phyloP scores from a whole-genome alignment of 2,329 filamentous ascomycete species.

The Clonostachys sp. region DNA sequence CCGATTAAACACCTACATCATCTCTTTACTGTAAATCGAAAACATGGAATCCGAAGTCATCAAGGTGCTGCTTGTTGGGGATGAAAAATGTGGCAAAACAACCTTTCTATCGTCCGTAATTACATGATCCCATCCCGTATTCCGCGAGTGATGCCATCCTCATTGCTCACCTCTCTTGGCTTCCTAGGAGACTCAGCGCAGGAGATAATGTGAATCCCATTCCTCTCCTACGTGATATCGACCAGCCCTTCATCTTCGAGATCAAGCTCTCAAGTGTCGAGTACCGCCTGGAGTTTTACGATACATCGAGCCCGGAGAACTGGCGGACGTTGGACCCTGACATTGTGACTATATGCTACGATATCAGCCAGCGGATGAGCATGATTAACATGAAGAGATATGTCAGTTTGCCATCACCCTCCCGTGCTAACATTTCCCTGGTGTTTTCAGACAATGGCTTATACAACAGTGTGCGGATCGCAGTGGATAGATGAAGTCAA shows the following conservation, averaged over 20 bases:
- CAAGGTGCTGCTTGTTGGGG: slow-evolving; percentile 54
- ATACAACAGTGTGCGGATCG: background rate
- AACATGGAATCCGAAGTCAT: slow-evolving; percentile 42
- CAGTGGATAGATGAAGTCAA: slow-evolving; percentile 56
- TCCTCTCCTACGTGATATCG: slow-evolving; percentile 47
- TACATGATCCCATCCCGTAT: background rate
- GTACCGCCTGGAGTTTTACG: slow-evolving; percentile 55
- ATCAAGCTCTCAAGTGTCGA: slow-evolving; percentile 29
- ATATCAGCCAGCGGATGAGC: slow-evolving; percentile 53
- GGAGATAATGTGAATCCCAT: slow-evolving; percentile 35
- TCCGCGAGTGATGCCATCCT: background rate
- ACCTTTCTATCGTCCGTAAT: slow-evolving; percentile 56
- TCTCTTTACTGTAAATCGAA: background rate
- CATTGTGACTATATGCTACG: slow-evolving; percentile 55
- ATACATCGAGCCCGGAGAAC: slow-evolving; percentile 52
- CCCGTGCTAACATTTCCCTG: background rate
- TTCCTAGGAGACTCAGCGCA: slow-evolving; percentile 44
- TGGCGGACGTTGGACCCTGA: slow-evolving; percentile 56
- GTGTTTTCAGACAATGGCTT: background rate
- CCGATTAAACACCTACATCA: too few relatives aligned
- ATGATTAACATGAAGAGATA: slow-evolving; percentile 53
- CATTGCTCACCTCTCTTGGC: background rate
- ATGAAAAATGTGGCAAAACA: slow-evolving; percentile 55
- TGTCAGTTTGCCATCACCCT: slow-evolving; percentile 26
- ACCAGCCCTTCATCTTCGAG: slow-evolving; percentile 58